phyloP scores from a whole-genome alignment of 2,329 filamentous ascomycete genomes.

The Pseudocercospora cruenta region DNA sequence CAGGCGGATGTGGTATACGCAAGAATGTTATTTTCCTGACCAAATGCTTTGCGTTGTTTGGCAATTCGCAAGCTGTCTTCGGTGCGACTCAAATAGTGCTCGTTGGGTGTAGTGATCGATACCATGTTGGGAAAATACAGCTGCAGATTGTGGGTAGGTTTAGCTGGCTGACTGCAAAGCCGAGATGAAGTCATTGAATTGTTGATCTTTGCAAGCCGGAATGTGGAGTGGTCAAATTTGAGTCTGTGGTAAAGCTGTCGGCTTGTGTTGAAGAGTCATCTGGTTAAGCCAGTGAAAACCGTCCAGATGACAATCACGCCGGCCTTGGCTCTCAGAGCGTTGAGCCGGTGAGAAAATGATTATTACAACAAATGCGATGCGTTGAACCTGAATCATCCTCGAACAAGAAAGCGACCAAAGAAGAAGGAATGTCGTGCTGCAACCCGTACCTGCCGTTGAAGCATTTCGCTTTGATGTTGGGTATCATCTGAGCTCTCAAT shows the following conservation, averaged over 20 bases:
- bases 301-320: neutral
- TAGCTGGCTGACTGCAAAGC: too few relatives aligned
- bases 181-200: too few relatives aligned
- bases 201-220: neutral
- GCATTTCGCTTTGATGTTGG: neutral
- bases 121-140: too few relatives aligned
- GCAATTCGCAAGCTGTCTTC: too few relatives aligned
- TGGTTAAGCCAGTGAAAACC: neutral
- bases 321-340: neutral
- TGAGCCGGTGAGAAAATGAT: neutral
- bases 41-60: too few relatives aligned
- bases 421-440: neutral
- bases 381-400: neutral
- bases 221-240: neutral
- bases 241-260: neutral
- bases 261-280: neutral
- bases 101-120: too few relatives aligned
- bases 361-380: neutral
- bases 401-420: neutral
- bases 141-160: too few relatives aligned
- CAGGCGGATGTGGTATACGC: neutral
- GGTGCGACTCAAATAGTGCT: too few relatives aligned
- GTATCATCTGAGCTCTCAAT: neutral
- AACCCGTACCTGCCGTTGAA: neutral
- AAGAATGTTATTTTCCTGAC: neutral